Conservation (phyloP, 805 yeast genomes). For the Myxozyma lipomycoides region DNA sequence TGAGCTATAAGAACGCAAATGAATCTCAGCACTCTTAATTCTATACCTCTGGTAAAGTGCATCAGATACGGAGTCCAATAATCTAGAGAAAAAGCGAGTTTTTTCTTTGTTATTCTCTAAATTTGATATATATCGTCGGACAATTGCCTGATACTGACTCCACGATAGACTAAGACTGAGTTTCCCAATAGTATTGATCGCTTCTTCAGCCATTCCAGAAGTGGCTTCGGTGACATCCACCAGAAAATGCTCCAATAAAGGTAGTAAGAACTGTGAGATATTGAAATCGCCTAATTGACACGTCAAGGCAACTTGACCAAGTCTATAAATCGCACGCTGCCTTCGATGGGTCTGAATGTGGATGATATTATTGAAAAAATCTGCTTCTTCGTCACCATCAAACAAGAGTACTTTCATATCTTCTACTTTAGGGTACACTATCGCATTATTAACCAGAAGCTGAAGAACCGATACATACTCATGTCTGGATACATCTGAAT, state of each 20-base stretch:
- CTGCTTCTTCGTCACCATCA: conserved; percentile 75
- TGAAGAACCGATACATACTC: conserved; percentile 67
- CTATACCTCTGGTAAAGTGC: conserved; percentile 37
- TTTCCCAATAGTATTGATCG: conserved; percentile 57
- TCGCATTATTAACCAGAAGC: conserved; percentile 52
- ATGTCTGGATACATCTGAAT: conserved; percentile 58
- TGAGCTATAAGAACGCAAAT: conserved; percentile 10
- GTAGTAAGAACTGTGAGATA: conserved; percentile 76
- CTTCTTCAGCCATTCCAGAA: conserved; percentile 40
- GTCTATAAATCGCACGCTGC: conserved; percentile 70
- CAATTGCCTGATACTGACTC: conserved; percentile 74
- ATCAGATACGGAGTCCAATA: conserved; percentile 55
- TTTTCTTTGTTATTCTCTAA: conserved; percentile 41
- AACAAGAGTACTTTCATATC: conserved; percentile 64
- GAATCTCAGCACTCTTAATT: conserved; percentile 16
- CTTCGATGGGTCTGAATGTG: conserved; percentile 86
- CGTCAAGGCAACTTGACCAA: conserved; percentile 47
- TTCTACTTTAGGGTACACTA: conserved; percentile 46
- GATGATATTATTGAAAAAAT: conserved; percentile 68
- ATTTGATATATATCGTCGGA: conserved; percentile 60
- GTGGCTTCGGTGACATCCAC: conserved; percentile 42
- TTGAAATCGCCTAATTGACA: conserved; percentile 48
- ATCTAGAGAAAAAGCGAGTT: conserved; percentile 23
- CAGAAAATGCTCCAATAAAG: conserved; percentile 72
- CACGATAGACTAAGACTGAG: conserved; percentile 60